Percentiles rank a stretch among this genome's conserved stretches.
phyloP scores from a whole-genome alignment of 805 yeast genomes.

The Wickerhamiella kurtzmanii region DNA sequence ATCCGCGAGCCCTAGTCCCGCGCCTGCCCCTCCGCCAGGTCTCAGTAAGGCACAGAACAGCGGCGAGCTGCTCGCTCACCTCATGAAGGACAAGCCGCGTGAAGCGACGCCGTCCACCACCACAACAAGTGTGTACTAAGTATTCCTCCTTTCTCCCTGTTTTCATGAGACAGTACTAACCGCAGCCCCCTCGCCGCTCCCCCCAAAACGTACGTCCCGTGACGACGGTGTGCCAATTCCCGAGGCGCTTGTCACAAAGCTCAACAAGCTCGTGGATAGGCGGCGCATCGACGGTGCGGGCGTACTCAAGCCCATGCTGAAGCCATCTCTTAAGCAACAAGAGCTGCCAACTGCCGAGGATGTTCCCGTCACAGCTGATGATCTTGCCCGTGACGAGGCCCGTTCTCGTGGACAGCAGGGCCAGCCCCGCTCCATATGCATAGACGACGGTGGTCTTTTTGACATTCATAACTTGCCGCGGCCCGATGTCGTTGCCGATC shows the following conservation, averaged over 20 bases:
- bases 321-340: not conserved
- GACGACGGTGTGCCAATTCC: not conserved
- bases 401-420: not conserved
- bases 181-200: conserved; percentile 2
- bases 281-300: not conserved
- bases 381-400: not conserved
- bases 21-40: conserved; percentile 68
- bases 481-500: conserved; percentile 16
- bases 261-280: not conserved
- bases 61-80: conserved; percentile 68
- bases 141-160: conserved; percentile 2
- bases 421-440: conserved; percentile 2
- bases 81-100: conserved; percentile 48
- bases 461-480: conserved; percentile 13
- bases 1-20: conserved; percentile 17
- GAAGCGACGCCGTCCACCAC: conserved; percentile 20
- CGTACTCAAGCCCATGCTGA: not conserved
- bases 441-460: conserved; percentile 15
- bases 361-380: not conserved
- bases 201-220: conserved; percentile 1
- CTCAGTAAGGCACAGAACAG: conserved; percentile 36
- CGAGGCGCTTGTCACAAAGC: not conserved
- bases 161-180: not conserved
- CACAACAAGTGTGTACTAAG: conserved; percentile 20
- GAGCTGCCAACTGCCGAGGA: conserved; percentile 1